A percentile compares a stretch with the other conserved stretches of the same genome.
Evolutionary conservation across 176 grass and related monocot species (phyloP).

Genomic region (Guadua angustifolia): DNA sequence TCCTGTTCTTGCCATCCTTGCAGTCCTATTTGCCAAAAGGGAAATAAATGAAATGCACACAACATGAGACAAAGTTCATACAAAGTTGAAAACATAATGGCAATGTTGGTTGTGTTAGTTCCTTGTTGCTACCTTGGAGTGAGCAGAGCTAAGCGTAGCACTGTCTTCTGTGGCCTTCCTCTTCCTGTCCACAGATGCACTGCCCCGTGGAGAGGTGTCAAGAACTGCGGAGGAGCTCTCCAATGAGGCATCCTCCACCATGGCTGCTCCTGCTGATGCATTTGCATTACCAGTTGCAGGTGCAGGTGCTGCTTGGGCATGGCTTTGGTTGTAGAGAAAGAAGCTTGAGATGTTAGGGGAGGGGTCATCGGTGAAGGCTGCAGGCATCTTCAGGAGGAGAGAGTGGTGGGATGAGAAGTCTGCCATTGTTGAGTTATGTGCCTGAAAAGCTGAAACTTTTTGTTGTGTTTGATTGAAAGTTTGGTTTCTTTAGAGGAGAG

Average conservation of each 20-base stretch:
- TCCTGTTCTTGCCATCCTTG: constrained; percentile 70
- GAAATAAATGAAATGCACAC: neutral
- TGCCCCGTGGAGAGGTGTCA: constrained; percentile 44
- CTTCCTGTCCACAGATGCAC: constrained; percentile 63
- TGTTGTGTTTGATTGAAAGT: constrained; percentile 13
- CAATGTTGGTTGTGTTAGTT: constrained; percentile 13
- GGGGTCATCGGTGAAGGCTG: constrained; percentile 31
- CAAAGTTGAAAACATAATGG: constrained; percentile 19
- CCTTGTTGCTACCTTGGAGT: constrained; percentile 56
- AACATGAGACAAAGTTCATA: constrained; percentile 3
- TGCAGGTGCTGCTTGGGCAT: constrained; percentile 25
- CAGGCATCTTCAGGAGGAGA: constrained; percentile 51
- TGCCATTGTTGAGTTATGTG: constrained; percentile 46
- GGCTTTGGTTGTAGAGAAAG: constrained; percentile 48
- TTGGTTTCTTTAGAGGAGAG: constrained; percentile 38
- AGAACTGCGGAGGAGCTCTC: constrained; percentile 59
- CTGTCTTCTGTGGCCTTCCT: constrained; percentile 60
- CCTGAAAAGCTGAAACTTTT: constrained; percentile 41
- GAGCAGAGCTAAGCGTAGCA: constrained; percentile 59
- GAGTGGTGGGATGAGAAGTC: constrained; percentile 48
- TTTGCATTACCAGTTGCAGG: constrained; percentile 25
- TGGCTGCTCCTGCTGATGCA: constrained; percentile 14
- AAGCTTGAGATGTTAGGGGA: constrained; percentile 39
- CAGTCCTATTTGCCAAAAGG: constrained; percentile 43
- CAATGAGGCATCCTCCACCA: constrained; percentile 46